Evolutionary conservation across 495 filamentous ascomycete genomes (phyloP).

Genomic region (Monascus purpureus): DNA sequence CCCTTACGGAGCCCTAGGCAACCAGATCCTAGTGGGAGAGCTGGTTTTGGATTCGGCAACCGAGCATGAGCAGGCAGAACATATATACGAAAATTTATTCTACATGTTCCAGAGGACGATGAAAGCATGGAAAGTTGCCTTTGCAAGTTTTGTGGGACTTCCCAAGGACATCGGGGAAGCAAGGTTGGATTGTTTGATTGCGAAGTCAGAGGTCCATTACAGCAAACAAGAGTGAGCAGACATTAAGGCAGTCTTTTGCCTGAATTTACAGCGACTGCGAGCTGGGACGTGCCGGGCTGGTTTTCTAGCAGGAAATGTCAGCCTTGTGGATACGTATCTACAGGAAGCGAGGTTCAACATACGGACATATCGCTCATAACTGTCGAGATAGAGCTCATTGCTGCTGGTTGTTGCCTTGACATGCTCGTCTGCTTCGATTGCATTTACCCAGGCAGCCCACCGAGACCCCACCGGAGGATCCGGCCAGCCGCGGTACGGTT

Average conservation of each 20-base stretch:
- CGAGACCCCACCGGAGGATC: constrained; percentile 55
- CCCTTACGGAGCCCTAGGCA: constrained; percentile 57
- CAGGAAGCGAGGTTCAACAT: constrained; percentile 13
- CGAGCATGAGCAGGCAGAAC: constrained; percentile 24
- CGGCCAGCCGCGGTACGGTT: constrained; percentile 70
- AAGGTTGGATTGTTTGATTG: background rate
- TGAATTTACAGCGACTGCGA: constrained; percentile 45
- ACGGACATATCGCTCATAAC: constrained; percentile 54
- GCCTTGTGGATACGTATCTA: constrained; percentile 1
- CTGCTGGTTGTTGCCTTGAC: constrained; percentile 66
- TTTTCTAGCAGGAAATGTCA: constrained; percentile 31
- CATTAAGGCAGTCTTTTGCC: constrained; percentile 38
- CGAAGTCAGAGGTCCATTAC: no score
- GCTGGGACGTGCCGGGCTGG: constrained; percentile 43
- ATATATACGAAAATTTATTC: background rate
- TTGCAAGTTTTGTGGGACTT: background rate
- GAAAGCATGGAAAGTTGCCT: no score
- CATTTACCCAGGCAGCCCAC: constrained; percentile 68
- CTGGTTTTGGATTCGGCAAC: constrained; percentile 50
- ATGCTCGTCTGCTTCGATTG: constrained; percentile 60
- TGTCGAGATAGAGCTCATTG: constrained; percentile 60
- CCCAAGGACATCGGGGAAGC: background rate
- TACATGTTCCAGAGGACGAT: no score
- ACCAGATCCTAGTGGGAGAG: constrained; percentile 61
- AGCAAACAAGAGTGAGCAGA: no score